Conservation (phyloP, 2,329 filamentous ascomycete genomes). For the Talaromyces verruculosus region DNA sequence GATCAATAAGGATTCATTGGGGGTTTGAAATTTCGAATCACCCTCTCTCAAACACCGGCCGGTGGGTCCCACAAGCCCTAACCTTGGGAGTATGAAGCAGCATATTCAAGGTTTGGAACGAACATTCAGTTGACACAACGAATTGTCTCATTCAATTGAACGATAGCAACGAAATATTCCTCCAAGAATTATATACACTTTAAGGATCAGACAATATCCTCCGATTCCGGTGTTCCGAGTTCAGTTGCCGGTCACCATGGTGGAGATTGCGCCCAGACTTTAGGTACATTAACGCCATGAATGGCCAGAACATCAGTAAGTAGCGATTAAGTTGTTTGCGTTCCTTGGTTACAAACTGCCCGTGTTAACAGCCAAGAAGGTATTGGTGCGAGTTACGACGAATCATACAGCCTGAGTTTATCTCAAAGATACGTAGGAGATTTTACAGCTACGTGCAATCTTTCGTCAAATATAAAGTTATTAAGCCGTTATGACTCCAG, state of each 20-base stretch:
- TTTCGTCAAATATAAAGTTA: background rate
- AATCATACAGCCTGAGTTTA: background rate
- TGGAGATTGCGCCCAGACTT: conserved; percentile 2
- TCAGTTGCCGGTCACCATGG: background rate
- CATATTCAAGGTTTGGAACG: background rate
- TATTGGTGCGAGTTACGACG: background rate
- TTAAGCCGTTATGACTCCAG: background rate
- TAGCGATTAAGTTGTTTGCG: background rate
- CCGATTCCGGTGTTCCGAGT: background rate
- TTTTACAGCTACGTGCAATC: background rate
- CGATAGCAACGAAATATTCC: background rate
- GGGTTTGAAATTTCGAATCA: background rate
- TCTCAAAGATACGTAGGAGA: background rate
- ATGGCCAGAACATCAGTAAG: background rate
- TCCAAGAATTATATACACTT: background rate
- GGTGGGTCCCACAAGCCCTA: background rate
- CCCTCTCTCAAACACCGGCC: background rate
- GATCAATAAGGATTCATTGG: background rate
- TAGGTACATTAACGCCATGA: background rate
- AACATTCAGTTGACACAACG: background rate
- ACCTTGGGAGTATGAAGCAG: background rate
- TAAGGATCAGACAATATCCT: background rate
- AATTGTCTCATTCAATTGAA: background rate
- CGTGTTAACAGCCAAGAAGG: background rate
- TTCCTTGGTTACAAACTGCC: background rate